phyloP scores from a whole-genome alignment of 1,139 yeast species.

The Diutina neorugosa region DNA sequence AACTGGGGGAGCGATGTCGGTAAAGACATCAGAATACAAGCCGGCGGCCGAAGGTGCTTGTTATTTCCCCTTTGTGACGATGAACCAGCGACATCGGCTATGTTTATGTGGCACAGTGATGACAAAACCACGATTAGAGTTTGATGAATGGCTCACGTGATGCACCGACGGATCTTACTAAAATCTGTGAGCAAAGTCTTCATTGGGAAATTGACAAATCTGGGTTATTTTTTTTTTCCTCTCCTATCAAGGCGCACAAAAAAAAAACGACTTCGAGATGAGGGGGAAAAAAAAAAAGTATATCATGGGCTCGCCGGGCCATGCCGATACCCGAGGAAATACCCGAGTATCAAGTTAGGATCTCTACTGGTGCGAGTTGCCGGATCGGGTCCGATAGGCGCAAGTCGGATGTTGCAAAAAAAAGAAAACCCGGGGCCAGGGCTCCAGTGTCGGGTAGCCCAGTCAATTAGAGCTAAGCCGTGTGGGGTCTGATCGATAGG shows the following conservation, averaged over 20 bases:
- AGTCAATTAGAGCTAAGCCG: neutral
- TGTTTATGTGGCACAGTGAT: neutral
- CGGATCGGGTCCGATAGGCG: too few relatives aligned
- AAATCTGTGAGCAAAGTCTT: neutral
- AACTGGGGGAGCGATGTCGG: neutral
- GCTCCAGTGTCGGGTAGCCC: too few relatives aligned
- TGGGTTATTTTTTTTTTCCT: too few relatives aligned
- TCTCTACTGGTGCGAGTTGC: too few relatives aligned
- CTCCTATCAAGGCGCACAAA: neutral
- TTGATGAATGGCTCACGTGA: neutral
- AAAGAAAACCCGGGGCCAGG: too few relatives aligned
- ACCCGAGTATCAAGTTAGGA: too few relatives aligned
- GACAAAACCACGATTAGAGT: neutral
- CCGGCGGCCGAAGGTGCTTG: neutral
- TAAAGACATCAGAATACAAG: neutral
- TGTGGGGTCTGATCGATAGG: neutral
- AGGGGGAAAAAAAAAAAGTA: too few relatives aligned
- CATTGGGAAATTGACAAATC: too few relatives aligned
- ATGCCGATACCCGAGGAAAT: too few relatives aligned
- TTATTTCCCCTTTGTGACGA: neutral
- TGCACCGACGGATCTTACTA: neutral
- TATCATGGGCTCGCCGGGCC: too few relatives aligned
- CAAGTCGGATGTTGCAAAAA: too few relatives aligned
- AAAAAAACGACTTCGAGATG: too few relatives aligned
- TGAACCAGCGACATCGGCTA: neutral